Evolutionary conservation across 768 basidiomycete genomes (phyloP).

Genomic region (Phylloporus rhodoxanthus): DNA sequence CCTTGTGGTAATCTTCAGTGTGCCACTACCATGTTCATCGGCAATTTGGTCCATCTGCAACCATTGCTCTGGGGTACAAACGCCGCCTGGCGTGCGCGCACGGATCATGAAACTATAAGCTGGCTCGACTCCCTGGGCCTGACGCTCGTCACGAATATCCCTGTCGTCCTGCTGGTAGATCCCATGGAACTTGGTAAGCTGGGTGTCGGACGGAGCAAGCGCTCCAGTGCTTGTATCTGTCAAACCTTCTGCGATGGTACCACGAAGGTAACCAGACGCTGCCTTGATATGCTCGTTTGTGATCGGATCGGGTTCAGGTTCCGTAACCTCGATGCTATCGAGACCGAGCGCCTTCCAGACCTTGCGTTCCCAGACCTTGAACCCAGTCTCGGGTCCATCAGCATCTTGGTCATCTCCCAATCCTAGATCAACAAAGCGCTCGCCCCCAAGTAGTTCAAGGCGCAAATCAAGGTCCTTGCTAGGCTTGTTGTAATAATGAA

Average conservation of each 20-base stretch:
- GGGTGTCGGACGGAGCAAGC: slow-evolving; percentile 85
- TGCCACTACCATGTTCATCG: slow-evolving; percentile 88
- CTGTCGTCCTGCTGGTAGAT: slow-evolving; percentile 97
- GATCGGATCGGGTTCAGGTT: slow-evolving; percentile 93
- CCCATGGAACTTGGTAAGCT: slow-evolving; percentile 97
- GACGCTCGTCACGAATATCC: slow-evolving; percentile 95
- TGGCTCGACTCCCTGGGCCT: slow-evolving; percentile 87
- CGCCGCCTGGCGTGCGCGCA: slow-evolving; percentile 92
- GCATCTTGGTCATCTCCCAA: slow-evolving; percentile 97
- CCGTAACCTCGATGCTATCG: slow-evolving; percentile 78
- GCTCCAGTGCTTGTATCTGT: slow-evolving; percentile 82
- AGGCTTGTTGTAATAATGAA: slow-evolving; percentile 98
- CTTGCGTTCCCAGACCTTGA: slow-evolving; percentile 90
- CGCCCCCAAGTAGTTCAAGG: slow-evolving; percentile 72
- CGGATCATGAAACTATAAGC: slow-evolving; percentile 99
- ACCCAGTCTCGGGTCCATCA: slow-evolving; percentile 93
- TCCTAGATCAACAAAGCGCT: slow-evolving; percentile 69
- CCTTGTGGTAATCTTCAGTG: slow-evolving; percentile 96
- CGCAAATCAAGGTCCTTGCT: slow-evolving; percentile 83
- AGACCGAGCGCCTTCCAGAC: slow-evolving; percentile 95
- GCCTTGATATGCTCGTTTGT: slow-evolving; percentile 99
- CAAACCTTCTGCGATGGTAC: slow-evolving; percentile 91
- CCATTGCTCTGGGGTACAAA: slow-evolving; percentile 91
- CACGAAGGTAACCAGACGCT: slow-evolving; percentile 87
- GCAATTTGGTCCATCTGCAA: slow-evolving; percentile 92